Evolutionary conservation across 2,329 filamentous ascomycete species (phyloP).

Genomic region (Chaetoscypha palmicola): DNA sequence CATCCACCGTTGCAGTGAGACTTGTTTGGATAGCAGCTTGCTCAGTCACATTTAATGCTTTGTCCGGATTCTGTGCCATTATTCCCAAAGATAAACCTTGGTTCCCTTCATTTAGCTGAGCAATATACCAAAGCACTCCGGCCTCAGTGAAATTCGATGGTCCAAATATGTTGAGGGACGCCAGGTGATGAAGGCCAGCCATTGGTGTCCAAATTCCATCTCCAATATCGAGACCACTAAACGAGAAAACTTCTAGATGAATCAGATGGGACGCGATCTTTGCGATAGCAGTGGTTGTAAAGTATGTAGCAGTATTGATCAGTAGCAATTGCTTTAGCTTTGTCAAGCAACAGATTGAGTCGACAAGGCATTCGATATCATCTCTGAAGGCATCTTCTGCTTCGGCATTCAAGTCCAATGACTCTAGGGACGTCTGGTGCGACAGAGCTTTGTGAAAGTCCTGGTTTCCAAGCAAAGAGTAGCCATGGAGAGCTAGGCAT

Average conservation of each 20-base stretch:
- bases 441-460: constrained; percentile 46
- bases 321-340: constrained; percentile 48
- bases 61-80: constrained; percentile 27
- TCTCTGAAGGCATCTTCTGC: constrained; percentile 40
- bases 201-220: constrained; percentile 41
- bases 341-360: constrained; percentile 44
- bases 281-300: constrained; percentile 43
- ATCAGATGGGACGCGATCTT: constrained; percentile 35
- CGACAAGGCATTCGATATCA: constrained; percentile 41
- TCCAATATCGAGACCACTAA: constrained; percentile 47
- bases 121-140: constrained; percentile 41
- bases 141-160: constrained; percentile 47
- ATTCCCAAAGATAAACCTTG: constrained; percentile 29
- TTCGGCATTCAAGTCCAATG: constrained; percentile 40
- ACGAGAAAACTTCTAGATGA: constrained; percentile 47
- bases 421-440: constrained; percentile 41
- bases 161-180: constrained; percentile 38
- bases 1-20: constrained; percentile 28
- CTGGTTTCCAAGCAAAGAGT: constrained; percentile 40
- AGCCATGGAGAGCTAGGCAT: constrained; percentile 42
- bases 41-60: constrained; percentile 24
- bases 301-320: constrained; percentile 43
- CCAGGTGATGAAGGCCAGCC: constrained; percentile 40
- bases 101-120: constrained; percentile 32
- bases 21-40: constrained; percentile 23